phyloP scores from a whole-genome alignment of 768 basidiomycete species.

The Boletus rex-veris region DNA sequence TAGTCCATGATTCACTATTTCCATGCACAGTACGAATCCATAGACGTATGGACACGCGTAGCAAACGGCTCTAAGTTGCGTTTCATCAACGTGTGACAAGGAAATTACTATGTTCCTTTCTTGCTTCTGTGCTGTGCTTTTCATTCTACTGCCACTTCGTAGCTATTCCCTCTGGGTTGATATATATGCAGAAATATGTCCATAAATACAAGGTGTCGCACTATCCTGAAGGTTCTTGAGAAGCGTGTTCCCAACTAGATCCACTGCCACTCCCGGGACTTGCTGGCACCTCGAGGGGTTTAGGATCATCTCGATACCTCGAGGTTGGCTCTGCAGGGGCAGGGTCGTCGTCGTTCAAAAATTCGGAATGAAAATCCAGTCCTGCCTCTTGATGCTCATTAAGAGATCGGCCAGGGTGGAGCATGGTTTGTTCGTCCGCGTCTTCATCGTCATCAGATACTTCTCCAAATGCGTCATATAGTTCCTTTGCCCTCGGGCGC shows the following conservation, averaged over 20 bases:
- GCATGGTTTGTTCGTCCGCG: constrained; percentile 65
- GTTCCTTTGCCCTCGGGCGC: constrained; percentile 69
- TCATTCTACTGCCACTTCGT: constrained; percentile 13
- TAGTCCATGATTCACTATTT: constrained; percentile 6
- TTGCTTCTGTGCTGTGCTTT: constrained; percentile 5
- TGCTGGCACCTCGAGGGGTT: constrained; percentile 14
- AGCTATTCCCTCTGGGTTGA: constrained; percentile 4
- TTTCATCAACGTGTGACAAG: constrained; percentile 44
- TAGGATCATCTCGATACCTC: constrained; percentile 56
- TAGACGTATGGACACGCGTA: constrained; percentile 78
- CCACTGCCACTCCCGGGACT: constrained; percentile 42
- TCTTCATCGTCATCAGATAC: constrained; percentile 82
- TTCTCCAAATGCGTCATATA: constrained; percentile 97
- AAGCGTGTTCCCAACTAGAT: constrained; percentile 77
- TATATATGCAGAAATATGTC: constrained; percentile 23
- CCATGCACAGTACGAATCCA: constrained; percentile 71
- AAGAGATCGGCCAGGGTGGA: constrained; percentile 41
- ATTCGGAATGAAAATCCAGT: constrained; percentile 71
- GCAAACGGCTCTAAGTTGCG: constrained; percentile 80
- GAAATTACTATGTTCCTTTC: background rate
- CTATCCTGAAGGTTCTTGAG: constrained; percentile 33
- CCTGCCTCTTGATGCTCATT: constrained; percentile 35
- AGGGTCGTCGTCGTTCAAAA: constrained; percentile 77
- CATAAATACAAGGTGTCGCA: constrained; percentile 11
- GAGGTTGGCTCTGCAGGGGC: constrained; percentile 28